These are phyloP conservation scores for Peronosclerospora sorghi DNA, from an alignment of 352 stramenopile genomes.

Conservation along the genomic window DNA sequence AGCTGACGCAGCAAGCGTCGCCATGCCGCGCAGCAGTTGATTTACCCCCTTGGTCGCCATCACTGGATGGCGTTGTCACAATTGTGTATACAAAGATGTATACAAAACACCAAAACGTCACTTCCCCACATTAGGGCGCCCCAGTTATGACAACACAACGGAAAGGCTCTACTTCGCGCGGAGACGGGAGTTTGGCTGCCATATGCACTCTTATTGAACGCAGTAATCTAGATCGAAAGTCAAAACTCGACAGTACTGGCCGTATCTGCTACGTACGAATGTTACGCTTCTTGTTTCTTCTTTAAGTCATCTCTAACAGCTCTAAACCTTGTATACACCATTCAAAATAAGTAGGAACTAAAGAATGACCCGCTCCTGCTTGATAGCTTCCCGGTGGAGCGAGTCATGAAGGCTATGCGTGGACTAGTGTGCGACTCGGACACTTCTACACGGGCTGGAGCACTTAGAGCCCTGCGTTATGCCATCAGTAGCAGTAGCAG, in stretches of 20 bases:
- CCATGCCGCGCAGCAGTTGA: constrained; percentile 47
- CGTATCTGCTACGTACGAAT: constrained; percentile 64
- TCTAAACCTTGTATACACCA: not conserved
- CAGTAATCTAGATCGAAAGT: constrained; percentile 75
- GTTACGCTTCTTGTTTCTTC: not conserved
- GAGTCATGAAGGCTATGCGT: constrained; percentile 71
- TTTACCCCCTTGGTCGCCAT: constrained; percentile 35
- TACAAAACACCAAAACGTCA: constrained; percentile 1
- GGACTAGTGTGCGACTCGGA: constrained; percentile 68
- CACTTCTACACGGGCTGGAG: constrained; percentile 64
- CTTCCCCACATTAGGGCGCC: not conserved
- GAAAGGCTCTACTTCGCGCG: constrained; percentile 24
- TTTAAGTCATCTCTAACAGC: not conserved
- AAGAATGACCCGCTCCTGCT: constrained; percentile 80
- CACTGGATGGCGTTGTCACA: constrained; percentile 3
- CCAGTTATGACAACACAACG: constrained; percentile 23
- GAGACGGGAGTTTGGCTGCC: constrained; percentile 49
- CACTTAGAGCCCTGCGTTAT: constrained; percentile 73
- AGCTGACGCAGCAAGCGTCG: constrained; percentile 38
- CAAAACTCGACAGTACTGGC: constrained; percentile 79
- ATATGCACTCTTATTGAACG: constrained; percentile 81
- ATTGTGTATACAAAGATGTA: not conserved
- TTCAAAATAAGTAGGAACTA: constrained; percentile 37
- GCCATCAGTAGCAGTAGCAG: constrained; percentile 67
- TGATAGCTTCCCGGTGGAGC: constrained; percentile 69